Conservation (phyloP, 2,329 filamentous ascomycete genomes). For the Tolypocladium capitatum region DNA sequence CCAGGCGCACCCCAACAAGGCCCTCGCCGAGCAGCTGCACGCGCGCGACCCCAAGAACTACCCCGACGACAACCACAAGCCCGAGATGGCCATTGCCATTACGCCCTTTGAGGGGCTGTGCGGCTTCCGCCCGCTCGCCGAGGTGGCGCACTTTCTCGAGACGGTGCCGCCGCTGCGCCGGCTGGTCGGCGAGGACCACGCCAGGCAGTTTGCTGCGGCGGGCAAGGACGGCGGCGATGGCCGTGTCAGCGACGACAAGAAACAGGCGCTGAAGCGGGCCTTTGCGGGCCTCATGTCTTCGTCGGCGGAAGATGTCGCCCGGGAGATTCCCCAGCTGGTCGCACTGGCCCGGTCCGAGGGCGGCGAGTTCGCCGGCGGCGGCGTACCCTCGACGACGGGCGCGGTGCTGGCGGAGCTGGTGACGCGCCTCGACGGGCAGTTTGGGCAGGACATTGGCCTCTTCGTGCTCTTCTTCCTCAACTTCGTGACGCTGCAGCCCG, state of each 20-base stretch:
- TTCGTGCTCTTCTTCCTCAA: conserved; percentile 98
- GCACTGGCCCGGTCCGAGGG: conserved; percentile 55
- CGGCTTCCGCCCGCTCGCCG: conserved; percentile 76
- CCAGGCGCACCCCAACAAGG: conserved; percentile 94
- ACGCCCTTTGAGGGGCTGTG: conserved; percentile 94
- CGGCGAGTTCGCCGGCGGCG: conserved; percentile 60
- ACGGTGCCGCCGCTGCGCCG: conserved; percentile 41
- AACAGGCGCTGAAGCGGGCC: conserved; percentile 58
- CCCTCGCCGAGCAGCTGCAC: conserved; percentile 75
- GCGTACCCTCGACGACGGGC: conserved; percentile 53
- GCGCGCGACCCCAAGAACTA: conserved; percentile 83
- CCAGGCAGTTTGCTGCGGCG: conserved; percentile 39
- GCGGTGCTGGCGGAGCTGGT: conserved; percentile 66
- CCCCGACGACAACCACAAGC: conserved; percentile 98
- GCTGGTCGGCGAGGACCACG: conserved; percentile 53
- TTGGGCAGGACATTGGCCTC: conserved; percentile 79
- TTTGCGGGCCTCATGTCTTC: conserved; percentile 78
- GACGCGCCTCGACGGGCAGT: conserved; percentile 64
- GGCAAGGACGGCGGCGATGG: conserved; percentile 29
- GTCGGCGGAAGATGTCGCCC: conserved; percentile 39
- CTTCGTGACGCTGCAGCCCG: conserved; percentile 74
- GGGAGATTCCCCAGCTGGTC: conserved; percentile 55
- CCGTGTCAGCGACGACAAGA: conserved; percentile 46
- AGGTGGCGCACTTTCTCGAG: conserved; percentile 76
- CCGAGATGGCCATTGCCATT: conserved; percentile 97